Evolutionary conservation across 2,329 filamentous ascomycete genomes (phyloP).

Genomic region (Exserohilum rostratum): DNA sequence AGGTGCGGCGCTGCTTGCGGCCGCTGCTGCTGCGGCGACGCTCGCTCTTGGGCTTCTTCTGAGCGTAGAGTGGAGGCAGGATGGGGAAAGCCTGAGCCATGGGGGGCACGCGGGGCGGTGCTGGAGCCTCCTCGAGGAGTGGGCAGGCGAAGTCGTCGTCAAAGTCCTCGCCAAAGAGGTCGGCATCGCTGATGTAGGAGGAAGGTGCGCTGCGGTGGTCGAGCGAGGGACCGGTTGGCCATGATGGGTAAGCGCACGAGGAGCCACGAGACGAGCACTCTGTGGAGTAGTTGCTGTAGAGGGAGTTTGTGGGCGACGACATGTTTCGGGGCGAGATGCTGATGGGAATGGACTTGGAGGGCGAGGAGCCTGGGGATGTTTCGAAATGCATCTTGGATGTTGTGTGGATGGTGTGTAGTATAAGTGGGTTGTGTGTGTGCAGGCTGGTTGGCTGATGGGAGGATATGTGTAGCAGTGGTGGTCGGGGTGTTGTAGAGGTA

Average conservation of each 20-base stretch:
- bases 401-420: too few relatives aligned
- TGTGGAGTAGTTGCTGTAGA: conserved; percentile 46
- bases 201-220: conserved; percentile 46
- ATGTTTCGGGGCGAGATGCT: conserved; percentile 44
- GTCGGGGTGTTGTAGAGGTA: not conserved
- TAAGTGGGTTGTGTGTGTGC: not conserved
- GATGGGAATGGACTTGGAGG: conserved; percentile 48
- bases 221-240: conserved; percentile 48
- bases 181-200: conserved; percentile 51
- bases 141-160: conserved; percentile 41
- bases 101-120: conserved; percentile 47
- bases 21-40: conserved; percentile 49
- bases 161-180: conserved; percentile 49
- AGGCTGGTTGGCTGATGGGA: not conserved
- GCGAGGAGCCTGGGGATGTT: conserved; percentile 44
- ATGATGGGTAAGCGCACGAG: conserved; percentile 50
- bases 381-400: conserved; percentile 44
- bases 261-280: conserved; percentile 40
- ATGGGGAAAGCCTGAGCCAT: conserved; percentile 47
- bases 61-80: conserved; percentile 48
- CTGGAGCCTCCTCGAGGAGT: conserved; percentile 48
- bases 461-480: not conserved
- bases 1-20: conserved; percentile 47
- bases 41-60: conserved; percentile 50
- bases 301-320: conserved; percentile 44